Evolutionary conservation across 148 eudicot genomes (phyloP).

Genomic region (Agrostemma githago): DNA sequence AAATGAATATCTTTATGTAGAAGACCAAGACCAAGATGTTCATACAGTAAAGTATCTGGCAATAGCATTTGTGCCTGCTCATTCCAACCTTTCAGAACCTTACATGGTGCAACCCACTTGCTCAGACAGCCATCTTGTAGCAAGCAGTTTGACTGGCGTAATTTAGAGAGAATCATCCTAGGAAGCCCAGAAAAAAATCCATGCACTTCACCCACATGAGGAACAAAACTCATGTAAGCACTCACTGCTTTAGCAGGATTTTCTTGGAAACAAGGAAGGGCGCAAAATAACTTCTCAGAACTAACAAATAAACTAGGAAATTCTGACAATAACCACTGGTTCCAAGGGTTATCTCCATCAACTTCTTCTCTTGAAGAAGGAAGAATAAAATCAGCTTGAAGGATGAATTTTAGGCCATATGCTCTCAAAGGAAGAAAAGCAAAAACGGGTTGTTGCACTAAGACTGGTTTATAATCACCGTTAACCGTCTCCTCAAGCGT

Average conservation of each 20-base stretch:
- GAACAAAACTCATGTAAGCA: conserved; percentile 86
- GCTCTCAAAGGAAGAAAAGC: conserved; percentile 93
- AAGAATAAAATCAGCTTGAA: conserved; percentile 97
- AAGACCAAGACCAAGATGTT: conserved; percentile 78
- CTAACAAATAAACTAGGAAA: conserved; percentile 76
- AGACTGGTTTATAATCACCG: conserved; percentile 55
- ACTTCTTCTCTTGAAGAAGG: conserved; percentile 99
- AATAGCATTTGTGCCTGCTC: conserved; percentile 58
- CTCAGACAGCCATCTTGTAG: conserved; percentile 58
- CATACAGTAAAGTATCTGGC: conserved; percentile 51
- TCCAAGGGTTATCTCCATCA: conserved; percentile 96
- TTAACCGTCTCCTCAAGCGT: conserved; percentile 60
- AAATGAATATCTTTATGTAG: conserved; percentile 57
- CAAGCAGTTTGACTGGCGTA: conserved; percentile 77
- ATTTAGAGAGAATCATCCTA: conserved; percentile 70
- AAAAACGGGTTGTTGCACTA: conserved; percentile 91
- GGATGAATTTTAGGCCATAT: conserved; percentile 88
- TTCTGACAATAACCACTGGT: conserved; percentile 88
- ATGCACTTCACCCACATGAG: conserved; percentile 86
- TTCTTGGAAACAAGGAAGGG: conserved; percentile 61
- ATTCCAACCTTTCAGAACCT: conserved; percentile 75
- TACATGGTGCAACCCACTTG: conserved; percentile 90
- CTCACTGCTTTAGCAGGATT: conserved; percentile 71
- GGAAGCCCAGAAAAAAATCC: conserved; percentile 90
- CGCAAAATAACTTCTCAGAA: conserved; percentile 66